A percentile compares a stretch with the other conserved stretches of the same genome.
Conservation (phyloP, 1,284 basidiomycete genomes). For the Coriolopsis trogii region DNA sequence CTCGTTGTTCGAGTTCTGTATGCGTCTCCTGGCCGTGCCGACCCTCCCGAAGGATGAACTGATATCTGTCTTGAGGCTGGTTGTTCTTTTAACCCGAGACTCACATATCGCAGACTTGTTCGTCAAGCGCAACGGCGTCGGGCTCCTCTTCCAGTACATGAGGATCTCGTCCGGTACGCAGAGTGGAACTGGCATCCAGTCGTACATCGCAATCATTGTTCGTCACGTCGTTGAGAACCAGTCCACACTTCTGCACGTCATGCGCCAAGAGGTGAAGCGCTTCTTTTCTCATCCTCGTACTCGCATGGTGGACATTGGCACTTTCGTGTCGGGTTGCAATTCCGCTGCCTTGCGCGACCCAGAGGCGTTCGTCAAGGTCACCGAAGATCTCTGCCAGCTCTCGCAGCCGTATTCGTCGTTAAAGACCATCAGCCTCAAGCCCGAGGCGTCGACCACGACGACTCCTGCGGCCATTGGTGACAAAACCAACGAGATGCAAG, state of each 20-base stretch:
- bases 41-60: conserved; percentile 77
- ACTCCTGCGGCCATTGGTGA: conserved; percentile 32
- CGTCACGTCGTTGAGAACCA: conserved; percentile 90
- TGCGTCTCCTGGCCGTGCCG: conserved; percentile 65
- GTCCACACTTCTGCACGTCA: conserved; percentile 66
- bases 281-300: conserved; percentile 76
- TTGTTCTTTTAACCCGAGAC: conserved; percentile 83
- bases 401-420: conserved; percentile 63
- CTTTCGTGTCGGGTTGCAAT: conserved; percentile 79
- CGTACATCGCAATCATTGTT: conserved; percentile 85
- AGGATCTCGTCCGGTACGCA: conserved; percentile 50
- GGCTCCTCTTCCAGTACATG: conserved; percentile 67
- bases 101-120: conserved; percentile 62
- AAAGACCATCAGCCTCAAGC: conserved; percentile 69
- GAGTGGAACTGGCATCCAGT: conserved; percentile 69
- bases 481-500: conserved; percentile 58
- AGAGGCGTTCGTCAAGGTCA: conserved; percentile 75
- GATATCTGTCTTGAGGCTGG: conserved; percentile 76
- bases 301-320: conserved; percentile 69
- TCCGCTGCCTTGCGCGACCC: conserved; percentile 86
- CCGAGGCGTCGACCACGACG: conserved; percentile 27
- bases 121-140: conserved; percentile 65
- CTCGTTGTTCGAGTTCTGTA: conserved; percentile 73
- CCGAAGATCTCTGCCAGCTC: conserved; percentile 73
- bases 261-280: conserved; percentile 82